These are phyloP conservation scores for Panus rudis DNA, from an alignment of 768 basidiomycete genomes.

Conservation along the genomic window DNA sequence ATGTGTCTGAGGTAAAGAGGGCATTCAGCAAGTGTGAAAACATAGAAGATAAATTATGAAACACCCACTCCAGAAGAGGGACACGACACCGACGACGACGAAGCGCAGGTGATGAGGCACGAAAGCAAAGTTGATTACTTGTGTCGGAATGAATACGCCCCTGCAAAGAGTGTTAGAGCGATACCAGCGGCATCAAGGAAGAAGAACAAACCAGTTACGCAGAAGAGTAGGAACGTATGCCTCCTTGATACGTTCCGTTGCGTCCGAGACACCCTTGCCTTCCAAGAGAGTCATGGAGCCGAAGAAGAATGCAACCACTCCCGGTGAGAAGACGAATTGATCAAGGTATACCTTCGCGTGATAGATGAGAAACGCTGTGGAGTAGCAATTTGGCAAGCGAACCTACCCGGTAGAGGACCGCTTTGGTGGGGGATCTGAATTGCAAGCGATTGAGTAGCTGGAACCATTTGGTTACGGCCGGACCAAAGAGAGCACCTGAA, in stretches of 20 bases:
- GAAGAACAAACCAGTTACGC: constrained; percentile 56
- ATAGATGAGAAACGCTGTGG: background rate
- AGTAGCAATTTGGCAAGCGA: background rate
- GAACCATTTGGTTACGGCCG: constrained; percentile 80
- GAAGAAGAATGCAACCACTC: constrained; percentile 54
- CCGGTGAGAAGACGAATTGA: constrained; percentile 71
- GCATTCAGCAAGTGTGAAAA: background rate
- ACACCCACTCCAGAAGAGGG: constrained; percentile 75
- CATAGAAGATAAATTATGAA: background rate
- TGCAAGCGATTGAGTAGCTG: constrained; percentile 62
- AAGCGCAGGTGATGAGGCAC: constrained; percentile 76
- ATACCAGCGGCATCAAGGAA: background rate
- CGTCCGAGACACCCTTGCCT: constrained; percentile 54
- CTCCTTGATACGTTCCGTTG: constrained; percentile 37
- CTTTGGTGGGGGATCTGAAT: constrained; percentile 53
- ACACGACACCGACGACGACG: constrained; percentile 66
- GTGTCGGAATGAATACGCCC: constrained; percentile 71
- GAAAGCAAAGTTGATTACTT: constrained; percentile 71
- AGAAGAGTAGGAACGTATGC: constrained; percentile 67
- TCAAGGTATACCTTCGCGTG: constrained; percentile 65
- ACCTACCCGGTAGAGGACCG: constrained; percentile 55
- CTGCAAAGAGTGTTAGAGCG: constrained; percentile 24
- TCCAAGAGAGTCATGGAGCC: constrained; percentile 76
- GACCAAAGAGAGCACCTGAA: constrained; percentile 68
- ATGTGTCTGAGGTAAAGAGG: constrained; percentile 17